Evolutionary conservation across 345 rosid species (phyloP).

Genomic region (Linum usitatissimum): DNA sequence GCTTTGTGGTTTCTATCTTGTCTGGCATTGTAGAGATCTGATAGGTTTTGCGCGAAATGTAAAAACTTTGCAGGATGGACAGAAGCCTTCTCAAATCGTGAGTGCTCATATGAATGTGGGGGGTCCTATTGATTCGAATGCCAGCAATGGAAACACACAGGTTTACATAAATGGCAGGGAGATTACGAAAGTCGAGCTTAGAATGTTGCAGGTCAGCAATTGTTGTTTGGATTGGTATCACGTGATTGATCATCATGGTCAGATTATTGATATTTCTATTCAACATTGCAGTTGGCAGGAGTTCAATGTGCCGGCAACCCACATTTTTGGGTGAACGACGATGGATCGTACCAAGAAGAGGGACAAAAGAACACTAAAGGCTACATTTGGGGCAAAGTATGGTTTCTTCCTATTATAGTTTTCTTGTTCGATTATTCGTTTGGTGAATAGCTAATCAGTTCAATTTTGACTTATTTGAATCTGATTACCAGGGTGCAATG

Average conservation of each 20-base stretch:
- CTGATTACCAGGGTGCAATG: constrained; percentile 64
- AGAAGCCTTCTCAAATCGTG: constrained; percentile 79
- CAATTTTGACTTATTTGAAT: constrained; percentile 13
- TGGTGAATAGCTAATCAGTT: neutral
- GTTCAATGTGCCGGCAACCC: constrained; percentile 99
- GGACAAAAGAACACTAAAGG: constrained; percentile 97
- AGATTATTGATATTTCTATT: constrained; percentile 9
- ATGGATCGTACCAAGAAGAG: constrained; percentile 99
- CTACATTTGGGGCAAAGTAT: constrained; percentile 98
- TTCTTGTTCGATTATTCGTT: neutral
- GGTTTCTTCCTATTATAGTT: constrained; percentile 4
- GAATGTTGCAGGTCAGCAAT: constrained; percentile 85
- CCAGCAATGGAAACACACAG: constrained; percentile 89
- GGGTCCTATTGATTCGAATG: constrained; percentile 60
- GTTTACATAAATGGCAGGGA: constrained; percentile 93
- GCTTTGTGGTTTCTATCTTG: constrained; percentile 3
- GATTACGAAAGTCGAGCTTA: constrained; percentile 82
- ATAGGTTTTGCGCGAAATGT: constrained; percentile 15
- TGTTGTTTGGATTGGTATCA: neutral
- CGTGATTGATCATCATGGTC: constrained; percentile 10
- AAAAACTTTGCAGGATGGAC: constrained; percentile 67
- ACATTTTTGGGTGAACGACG: constrained; percentile 99
- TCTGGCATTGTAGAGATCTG: constrained; percentile 11
- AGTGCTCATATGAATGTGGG: constrained; percentile 93
- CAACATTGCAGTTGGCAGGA: constrained; percentile 80